These are phyloP conservation scores for Ustilago trichophora DNA, from an alignment of 1,284 basidiomycete genomes.

Conservation along the genomic window DNA sequence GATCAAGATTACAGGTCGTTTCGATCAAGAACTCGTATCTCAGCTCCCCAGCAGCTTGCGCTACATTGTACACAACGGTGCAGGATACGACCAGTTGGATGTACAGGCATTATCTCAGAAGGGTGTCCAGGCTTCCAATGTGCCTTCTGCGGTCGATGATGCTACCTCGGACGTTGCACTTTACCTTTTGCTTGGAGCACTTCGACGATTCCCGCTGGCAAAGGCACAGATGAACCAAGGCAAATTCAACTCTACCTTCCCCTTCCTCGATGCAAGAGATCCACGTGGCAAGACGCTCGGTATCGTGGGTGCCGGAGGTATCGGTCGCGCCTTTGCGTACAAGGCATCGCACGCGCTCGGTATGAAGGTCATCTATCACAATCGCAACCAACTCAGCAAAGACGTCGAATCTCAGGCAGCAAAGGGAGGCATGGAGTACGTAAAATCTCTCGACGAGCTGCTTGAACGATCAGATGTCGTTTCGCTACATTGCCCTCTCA, in stretches of 20 bases:
- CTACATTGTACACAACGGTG: constrained; percentile 61
- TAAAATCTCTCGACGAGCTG: constrained; percentile 66
- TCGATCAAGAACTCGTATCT: constrained; percentile 53
- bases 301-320: constrained; percentile 61
- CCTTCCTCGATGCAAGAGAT: constrained; percentile 47
- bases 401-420: constrained; percentile 62
- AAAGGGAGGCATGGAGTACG: constrained; percentile 53
- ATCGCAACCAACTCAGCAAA: constrained; percentile 42
- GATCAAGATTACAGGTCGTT: constrained; percentile 50
- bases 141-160: constrained; percentile 58
- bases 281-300: constrained; percentile 56
- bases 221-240: constrained; percentile 39
- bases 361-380: constrained; percentile 61
- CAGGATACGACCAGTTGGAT: constrained; percentile 63
- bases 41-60: constrained; percentile 43
- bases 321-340: constrained; percentile 54
- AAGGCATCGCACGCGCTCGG: constrained; percentile 58
- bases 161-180: constrained; percentile 60
- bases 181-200: constrained; percentile 56
- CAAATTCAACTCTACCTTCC: constrained; percentile 52
- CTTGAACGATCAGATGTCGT: constrained; percentile 68
- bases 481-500: constrained; percentile 70
- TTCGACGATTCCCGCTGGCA: constrained; percentile 55
- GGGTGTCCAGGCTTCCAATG: constrained; percentile 56
- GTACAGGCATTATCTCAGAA: constrained; percentile 38